Conservation (phyloP, 2,329 filamentous ascomycete species). For the Epicoccum nigrum region DNA sequence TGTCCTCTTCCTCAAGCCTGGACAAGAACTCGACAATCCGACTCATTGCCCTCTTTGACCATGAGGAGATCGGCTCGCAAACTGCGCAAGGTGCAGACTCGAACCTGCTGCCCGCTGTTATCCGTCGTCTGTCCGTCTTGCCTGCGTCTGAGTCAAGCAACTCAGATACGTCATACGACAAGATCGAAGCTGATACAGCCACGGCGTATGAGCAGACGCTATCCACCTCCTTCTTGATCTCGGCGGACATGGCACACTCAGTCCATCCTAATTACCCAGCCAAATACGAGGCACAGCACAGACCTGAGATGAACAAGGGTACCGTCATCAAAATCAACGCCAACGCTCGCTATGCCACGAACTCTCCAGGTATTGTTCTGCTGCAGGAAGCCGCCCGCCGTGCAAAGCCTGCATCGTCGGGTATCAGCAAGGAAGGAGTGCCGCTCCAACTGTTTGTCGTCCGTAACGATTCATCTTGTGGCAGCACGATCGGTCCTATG, state of each 20-base stretch:
- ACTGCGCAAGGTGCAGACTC: slow-evolving; percentile 94
- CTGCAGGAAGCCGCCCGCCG: slow-evolving; percentile 80
- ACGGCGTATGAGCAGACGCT: slow-evolving; percentile 95
- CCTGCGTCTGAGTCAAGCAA: slow-evolving; percentile 62
- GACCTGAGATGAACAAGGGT: slow-evolving; percentile 94
- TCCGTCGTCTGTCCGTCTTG: slow-evolving; percentile 83
- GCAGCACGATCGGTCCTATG: slow-evolving; percentile 98
- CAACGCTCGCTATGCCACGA: slow-evolving; percentile 95
- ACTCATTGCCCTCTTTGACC: slow-evolving; percentile 93
- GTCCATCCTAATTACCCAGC: slow-evolving; percentile 92
- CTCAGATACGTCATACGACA: slow-evolving; percentile 71
- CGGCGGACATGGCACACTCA: slow-evolving; percentile 96
- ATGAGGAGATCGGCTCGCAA: slow-evolving; percentile 93
- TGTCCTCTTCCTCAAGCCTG: slow-evolving; percentile 67
- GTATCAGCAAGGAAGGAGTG: slow-evolving; percentile 65
- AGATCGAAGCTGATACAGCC: slow-evolving; percentile 62
- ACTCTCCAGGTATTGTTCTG: slow-evolving; percentile 91
- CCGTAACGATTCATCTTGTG: slow-evolving; percentile 91
- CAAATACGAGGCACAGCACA: slow-evolving; percentile 91
- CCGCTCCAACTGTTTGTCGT: slow-evolving; percentile 96
- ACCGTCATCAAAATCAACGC: slow-evolving; percentile 98
- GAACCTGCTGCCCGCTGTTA: slow-evolving; percentile 84
- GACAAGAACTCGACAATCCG: slow-evolving; percentile 82
- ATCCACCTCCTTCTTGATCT: slow-evolving; percentile 88
- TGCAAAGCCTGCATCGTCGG: slow-evolving; percentile 58